A percentile compares a stretch with the other conserved stretches of the same genome.
Evolutionary conservation across 208 protist species (phyloP).

Genomic region (Trichomonas gallinae): DNA sequence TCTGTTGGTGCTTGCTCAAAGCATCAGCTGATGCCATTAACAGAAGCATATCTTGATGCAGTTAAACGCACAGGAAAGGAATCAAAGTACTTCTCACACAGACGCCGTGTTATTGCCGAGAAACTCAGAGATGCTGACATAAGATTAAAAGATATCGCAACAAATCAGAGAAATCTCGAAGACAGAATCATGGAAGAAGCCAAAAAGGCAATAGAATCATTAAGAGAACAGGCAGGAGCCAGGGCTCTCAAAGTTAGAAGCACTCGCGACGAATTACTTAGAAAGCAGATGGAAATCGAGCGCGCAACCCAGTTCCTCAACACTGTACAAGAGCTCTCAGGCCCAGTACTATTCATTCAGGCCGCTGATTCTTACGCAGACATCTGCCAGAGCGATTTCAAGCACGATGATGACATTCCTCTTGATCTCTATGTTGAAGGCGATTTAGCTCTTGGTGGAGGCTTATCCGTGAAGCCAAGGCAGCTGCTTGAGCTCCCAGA

Average conservation of each 20-base stretch:
- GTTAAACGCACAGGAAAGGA: background rate
- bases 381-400: background rate
- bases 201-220: background rate
- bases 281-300: background rate
- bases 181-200: background rate
- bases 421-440: background rate
- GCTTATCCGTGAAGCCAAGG: background rate
- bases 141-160: background rate
- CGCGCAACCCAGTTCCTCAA: background rate
- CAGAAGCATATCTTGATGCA: background rate
- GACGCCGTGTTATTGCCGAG: background rate
- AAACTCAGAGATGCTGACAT: background rate
- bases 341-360: background rate
- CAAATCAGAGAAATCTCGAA: background rate
- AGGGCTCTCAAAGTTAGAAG: background rate
- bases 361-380: background rate
- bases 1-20: background rate
- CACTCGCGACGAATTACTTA: background rate
- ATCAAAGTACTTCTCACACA: background rate
- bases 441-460: background rate
- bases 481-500: background rate
- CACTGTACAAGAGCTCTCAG: background rate
- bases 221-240: background rate
- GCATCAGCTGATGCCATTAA: background rate
- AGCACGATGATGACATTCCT: background rate